Evolutionary conservation across 345 rosid species (phyloP), one percentile per base, ranked within the genome.

Genomic region (Pugionium dolabratum): DNA sequence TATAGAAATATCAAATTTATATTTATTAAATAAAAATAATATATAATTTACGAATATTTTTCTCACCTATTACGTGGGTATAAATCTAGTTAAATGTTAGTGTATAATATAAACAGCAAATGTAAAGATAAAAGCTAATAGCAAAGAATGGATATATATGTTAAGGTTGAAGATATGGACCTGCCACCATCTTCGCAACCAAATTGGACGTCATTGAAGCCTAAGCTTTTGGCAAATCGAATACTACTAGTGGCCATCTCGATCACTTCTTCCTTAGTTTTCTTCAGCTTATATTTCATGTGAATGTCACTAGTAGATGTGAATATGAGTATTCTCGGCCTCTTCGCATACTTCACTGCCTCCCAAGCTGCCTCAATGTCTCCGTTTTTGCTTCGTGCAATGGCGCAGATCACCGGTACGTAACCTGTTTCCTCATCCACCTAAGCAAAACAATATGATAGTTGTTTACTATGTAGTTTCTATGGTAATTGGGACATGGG

Each of bases 151-250:
- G 18, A 18, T 18, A 36, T 30, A 57, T 32, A 58, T 36, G 37
- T 3, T 25, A 33, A 36, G 6, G 5, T 42, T 51, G 7, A 41
- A 33, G 28, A 60, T 6, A 45, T 29, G 2, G 66, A 92, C 80
- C 98, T 93, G 78, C 94, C 91, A 28, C 94, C 98, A 66, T 93
- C 98, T 71, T 90, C 96, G 1, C 96, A 87, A 70, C 97, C 89
- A 67, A 93, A 78, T 76, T 86, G 85, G 10, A 93, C 77, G 59
- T 93, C 97, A 2, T 78, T 63, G 72, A 95, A 93, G 4, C 96
- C 98, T 75, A 93, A 79, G 71, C 83, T 82, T 67, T 85, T 73
- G 3, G 95, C 94, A 28, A 70, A 82, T 10, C 54, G 67, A 42
- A 93, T 84, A 88, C 83, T 80, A 48, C 75, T 82, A 41, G 78